These are phyloP conservation scores for Dissophora globulifera DNA, from an alignment of 192 early-diverging fungal genomes.

Conservation along the genomic window DNA sequence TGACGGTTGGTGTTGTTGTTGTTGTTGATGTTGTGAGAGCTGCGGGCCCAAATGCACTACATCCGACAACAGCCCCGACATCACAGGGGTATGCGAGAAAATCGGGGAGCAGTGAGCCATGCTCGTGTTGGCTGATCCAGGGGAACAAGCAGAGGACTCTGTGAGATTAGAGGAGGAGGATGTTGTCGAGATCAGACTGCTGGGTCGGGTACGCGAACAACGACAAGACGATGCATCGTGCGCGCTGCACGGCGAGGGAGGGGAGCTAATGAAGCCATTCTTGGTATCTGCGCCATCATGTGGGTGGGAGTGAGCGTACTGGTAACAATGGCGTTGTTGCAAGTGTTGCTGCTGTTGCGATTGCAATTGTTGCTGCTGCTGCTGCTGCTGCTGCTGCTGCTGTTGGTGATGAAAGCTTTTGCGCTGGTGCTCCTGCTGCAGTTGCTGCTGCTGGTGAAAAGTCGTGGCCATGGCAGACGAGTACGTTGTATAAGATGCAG, in stretches of 20 bases:
- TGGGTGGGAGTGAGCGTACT: too few relatives aligned
- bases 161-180: not conserved
- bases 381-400: constrained; percentile 11
- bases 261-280: constrained; percentile 1
- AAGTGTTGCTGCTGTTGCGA: not conserved
- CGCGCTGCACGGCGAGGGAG: constrained; percentile 19
- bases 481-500: constrained; percentile 28
- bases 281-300: constrained; percentile 3
- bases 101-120: constrained; percentile 39
- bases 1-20: not conserved
- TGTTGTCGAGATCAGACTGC: not conserved
- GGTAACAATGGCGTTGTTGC: not conserved
- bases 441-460: constrained; percentile 27
- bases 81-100: not conserved
- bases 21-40: constrained; percentile 4
- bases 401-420: constrained; percentile 2
- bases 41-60: constrained; percentile 2
- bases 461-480: constrained; percentile 39
- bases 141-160: not conserved
- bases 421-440: constrained; percentile 13
- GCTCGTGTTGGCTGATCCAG: not conserved
- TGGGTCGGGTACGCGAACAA: not conserved
- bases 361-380: constrained; percentile 20
- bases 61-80: constrained; percentile 7
- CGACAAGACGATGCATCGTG: constrained; percentile 25